Evolutionary conservation across 1,139 yeast genomes (phyloP), one percentile per base, ranked within the genome.

Genomic region (Suhomyces bolitotheri): DNA sequence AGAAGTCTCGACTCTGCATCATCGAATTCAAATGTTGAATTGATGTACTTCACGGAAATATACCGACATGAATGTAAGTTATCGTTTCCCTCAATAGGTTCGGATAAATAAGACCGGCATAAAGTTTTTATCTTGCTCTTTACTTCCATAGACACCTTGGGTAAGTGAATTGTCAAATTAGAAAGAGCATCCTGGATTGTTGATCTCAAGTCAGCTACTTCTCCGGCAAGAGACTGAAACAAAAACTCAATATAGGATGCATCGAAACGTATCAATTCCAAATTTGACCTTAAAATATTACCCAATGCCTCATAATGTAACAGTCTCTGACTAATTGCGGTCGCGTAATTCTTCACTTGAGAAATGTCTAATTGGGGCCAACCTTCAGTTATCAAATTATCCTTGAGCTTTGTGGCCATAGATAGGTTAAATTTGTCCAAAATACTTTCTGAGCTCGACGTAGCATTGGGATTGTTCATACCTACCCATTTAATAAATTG

Each of bases 301-400:
- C 95, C 92, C 29, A 89, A 59, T 0, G 94, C 80, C 53, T 87
- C 96, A 51, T 87, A 89, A 43, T 84, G 87, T 20, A 73, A 62
- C 48, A 76, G 72, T 45, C 95, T 72, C 42, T 79, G 73, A 3
- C 54, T 46, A 1, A 69, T 43, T 7, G 62, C 53, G 4, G 62
- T 46, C 1, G 62, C 42, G 38, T 57, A 60, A 33, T 58, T 60
- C n/a, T 53, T 54, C 4, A 56, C 58, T 2, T 49, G 46, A 0
- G 67, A 56, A 1, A 61, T 47, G 34, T 71, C 70, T 31, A 71
- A 46, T 39, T 57, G 62, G 3, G 84, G 84, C 84, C 84, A 78
- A 1, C 84, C 85, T 41, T 77, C 81, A 15, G 67, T 55, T 32
- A 71, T 60, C 2, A 83, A 56, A 41, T 67, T 73, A 22, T 73